A percentile compares a stretch with the other conserved stretches of the same genome.
Evolutionary conservation across 768 basidiomycete genomes (phyloP).

Genomic region (Bullera alba): DNA sequence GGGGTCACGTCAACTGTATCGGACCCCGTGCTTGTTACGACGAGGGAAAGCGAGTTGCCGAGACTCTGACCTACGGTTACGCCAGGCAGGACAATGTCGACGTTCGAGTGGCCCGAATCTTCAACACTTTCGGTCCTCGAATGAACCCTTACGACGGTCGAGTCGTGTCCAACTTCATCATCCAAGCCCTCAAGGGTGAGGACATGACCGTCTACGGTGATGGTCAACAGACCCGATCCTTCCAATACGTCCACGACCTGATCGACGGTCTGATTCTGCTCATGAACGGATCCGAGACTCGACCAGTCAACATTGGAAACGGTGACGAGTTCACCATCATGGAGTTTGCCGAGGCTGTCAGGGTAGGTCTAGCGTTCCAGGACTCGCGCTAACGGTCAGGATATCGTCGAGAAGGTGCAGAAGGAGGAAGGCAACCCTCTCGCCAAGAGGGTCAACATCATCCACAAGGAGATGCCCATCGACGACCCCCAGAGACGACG

Average conservation of each 20-base stretch:
- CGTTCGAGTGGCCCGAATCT: slow-evolving; percentile 94
- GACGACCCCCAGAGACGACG: slow-evolving; percentile 84
- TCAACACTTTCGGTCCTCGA: slow-evolving; percentile 56
- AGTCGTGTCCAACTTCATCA: slow-evolving; percentile 98
- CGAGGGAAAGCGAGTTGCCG: slow-evolving; percentile 98
- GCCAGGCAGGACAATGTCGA: slow-evolving; percentile 90
- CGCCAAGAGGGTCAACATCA: slow-evolving; percentile 45
- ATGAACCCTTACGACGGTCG: slow-evolving; percentile 95
- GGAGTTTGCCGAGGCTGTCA: slow-evolving; percentile 85
- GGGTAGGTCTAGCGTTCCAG: slow-evolving; percentile 44
- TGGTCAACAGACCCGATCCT: slow-evolving; percentile 85
- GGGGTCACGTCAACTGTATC: slow-evolving; percentile 98
- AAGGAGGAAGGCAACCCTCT: slow-evolving; percentile 52
- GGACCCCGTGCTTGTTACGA: slow-evolving; percentile 99
- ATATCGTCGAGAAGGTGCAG: slow-evolving; percentile 89
- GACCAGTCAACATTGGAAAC: slow-evolving; percentile 95
- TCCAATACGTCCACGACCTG: slow-evolving; percentile 91
- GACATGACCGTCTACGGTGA: slow-evolving; percentile 97
- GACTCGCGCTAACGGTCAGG: slow-evolving; percentile 34
- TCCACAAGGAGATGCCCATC: slow-evolving; percentile 45
- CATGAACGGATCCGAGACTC: slow-evolving; percentile 90
- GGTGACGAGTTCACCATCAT: slow-evolving; percentile 92
- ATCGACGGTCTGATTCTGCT: slow-evolving; percentile 62
- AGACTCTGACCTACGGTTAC: slow-evolving; percentile 94
- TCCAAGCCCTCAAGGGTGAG: slow-evolving; percentile 90